Base-by-base conservation (phyloP, 2,329 filamentous ascomycete genomes). In the Albifimbria verrucaria region DNA sequence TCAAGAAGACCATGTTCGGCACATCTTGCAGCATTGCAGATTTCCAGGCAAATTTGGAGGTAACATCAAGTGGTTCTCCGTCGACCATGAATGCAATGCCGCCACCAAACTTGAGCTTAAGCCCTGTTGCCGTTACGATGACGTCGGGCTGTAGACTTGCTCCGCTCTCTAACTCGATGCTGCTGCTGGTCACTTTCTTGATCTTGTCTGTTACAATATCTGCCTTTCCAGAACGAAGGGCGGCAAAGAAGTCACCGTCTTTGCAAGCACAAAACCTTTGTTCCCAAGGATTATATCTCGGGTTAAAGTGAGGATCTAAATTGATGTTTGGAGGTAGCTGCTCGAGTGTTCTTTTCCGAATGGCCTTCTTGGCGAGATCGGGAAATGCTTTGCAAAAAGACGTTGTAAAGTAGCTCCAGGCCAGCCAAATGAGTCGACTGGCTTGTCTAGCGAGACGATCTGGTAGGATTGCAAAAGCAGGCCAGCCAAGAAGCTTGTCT, bases 41-140 rank as follows among this genome's bases (percentile, higher is more conserved):
- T 59, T 81, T 80, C 85, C 85, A 88, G 1, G 79, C 64, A 59
- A 77, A 80, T 48, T 77, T 77, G 2, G 74, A 67, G 0, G 70
- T 57, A 22, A 77, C 58, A 11, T 77, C 61, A 41, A 83, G 57
- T 0, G 66, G 62, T 18, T 70, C 57, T 6, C 77, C 78, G 56
- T 88, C 81, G 7, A 87, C 68, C 2, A 63, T 62, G 12, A 87
- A 58, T 2, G 70, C 62, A 26, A 81, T 76, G 20, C 74, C 73
- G 22, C 83, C 83, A 1, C 77, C 80, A 36, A 88, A 71, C 10
- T 72, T 65, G 43, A 88, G 65, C 50, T 77, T 77, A 2, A 87
- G 72, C 0, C 86, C 86, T 0, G 86, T 88, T 0, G 86, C 86
- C 0, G 84, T 86, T 51, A 88, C 71, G 57, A 89, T 85, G 52